Percentiles rank a stretch among this genome's conserved stretches.
These are phyloP conservation scores for Carallia brachiata DNA, from an alignment of 345 rosid species.

Conservation along the genomic window DNA sequence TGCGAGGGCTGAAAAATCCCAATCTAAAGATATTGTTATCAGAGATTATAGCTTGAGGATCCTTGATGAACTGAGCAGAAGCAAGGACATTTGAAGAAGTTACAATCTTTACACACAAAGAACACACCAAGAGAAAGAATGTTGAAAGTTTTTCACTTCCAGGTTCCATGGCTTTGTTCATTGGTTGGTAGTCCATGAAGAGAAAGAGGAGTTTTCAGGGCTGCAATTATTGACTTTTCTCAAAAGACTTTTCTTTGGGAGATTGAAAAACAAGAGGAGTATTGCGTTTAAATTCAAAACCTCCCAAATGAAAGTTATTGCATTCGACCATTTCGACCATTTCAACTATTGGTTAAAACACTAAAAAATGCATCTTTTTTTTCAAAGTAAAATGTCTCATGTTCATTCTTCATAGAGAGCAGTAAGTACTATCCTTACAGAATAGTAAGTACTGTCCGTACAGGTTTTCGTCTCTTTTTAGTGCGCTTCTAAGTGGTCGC, in stretches of 20 bases:
- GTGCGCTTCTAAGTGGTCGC: too few relatives aligned
- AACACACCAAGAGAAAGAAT: not conserved
- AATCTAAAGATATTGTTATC: not conserved
- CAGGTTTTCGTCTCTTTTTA: too few relatives aligned
- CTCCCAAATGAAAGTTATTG: too few relatives aligned
- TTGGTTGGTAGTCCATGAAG: not conserved
- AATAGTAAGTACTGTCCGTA: too few relatives aligned
- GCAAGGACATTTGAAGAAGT: not conserved
- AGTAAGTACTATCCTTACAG: too few relatives aligned
- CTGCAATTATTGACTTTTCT: constrained; percentile 20
- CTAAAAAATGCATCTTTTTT: too few relatives aligned
- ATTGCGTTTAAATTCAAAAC: too few relatives aligned
- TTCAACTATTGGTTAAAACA: too few relatives aligned
- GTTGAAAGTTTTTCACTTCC: not conserved
- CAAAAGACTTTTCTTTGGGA: constrained; percentile 22
- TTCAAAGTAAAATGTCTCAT: too few relatives aligned
- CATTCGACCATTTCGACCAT: too few relatives aligned
- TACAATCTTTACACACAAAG: not conserved
- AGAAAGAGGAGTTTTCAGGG: not conserved
- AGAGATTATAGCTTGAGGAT: constrained; percentile 14
- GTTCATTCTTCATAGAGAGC: too few relatives aligned
- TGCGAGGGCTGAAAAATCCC: constrained; percentile 16
- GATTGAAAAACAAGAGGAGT: too few relatives aligned
- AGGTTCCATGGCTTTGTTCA: not conserved
- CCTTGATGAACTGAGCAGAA: constrained; percentile 1